Evolutionary conservation across 2,329 filamentous ascomycete species (phyloP).

Genomic region (Lithohypha guttulata): DNA sequence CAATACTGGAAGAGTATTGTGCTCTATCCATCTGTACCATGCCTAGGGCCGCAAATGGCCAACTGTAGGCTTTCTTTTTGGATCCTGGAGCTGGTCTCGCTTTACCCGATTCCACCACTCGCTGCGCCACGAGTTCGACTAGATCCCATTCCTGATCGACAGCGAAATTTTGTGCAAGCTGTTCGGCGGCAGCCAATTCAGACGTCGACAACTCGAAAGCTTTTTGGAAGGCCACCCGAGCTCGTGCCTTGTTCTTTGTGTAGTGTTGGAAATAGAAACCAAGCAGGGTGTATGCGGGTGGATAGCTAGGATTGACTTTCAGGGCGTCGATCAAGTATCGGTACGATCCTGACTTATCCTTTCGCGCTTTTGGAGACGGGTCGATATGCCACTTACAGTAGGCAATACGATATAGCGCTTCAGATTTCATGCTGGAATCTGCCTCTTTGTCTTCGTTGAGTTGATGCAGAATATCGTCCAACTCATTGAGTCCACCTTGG

Average conservation of each 20-base stretch:
- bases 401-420: slow-evolving; percentile 78
- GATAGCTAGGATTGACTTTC: slow-evolving; percentile 76
- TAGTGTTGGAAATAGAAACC: slow-evolving; percentile 90
- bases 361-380: slow-evolving; percentile 60
- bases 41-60: slow-evolving; percentile 88
- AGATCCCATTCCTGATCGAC: slow-evolving; percentile 91
- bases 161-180: slow-evolving; percentile 75
- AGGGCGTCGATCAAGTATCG: slow-evolving; percentile 70
- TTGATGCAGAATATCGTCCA: slow-evolving; percentile 58
- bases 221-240: slow-evolving; percentile 89
- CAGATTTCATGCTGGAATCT: slow-evolving; percentile 63
- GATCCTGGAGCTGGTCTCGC: slow-evolving; percentile 83
- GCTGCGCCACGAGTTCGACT: slow-evolving; percentile 81
- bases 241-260: slow-evolving; percentile 71
- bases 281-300: slow-evolving; percentile 81
- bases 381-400: slow-evolving; percentile 80
- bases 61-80: slow-evolving; percentile 84
- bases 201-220: slow-evolving; percentile 84
- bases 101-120: slow-evolving; percentile 90
- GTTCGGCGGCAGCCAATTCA: slow-evolving; percentile 77
- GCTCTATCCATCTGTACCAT: slow-evolving; percentile 92
- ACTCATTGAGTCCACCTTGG: slow-evolving; percentile 52
- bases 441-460: slow-evolving; percentile 52
- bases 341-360: slow-evolving; percentile 72
- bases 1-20: slow-evolving; percentile 76